Evolutionary conservation across 768 basidiomycete genomes (phyloP), one percentile per base, ranked within the genome.

Genomic region (Boletus eberwhitei): DNA sequence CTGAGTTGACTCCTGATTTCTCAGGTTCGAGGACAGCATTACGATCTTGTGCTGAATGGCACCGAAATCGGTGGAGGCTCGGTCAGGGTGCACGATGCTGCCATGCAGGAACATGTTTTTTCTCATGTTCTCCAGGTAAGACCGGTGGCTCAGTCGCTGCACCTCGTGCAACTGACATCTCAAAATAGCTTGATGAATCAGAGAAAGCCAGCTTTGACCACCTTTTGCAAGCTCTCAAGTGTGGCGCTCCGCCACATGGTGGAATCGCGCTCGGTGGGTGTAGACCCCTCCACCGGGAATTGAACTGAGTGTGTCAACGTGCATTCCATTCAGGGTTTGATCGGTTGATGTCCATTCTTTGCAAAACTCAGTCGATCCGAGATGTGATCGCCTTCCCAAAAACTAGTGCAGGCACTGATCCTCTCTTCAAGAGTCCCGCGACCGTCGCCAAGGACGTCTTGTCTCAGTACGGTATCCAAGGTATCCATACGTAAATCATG

Each of bases 351-450:
- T 80, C 93, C 13, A 93, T 95, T 59, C 79, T 98, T 4, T 94
- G 92, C 76, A 83, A 85, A 58, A 82, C 92, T 4, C 80, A 82
- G 54, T 93, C 93, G 37, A 98, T 98, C 61, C 81, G 93, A 57
- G 93, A 97, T 64, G 95, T 98, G 59, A 96, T 98, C 60, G 95
- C 95, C 19, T 98, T 98, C 76, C 95, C 95, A 9, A 98, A 98
- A 77, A 88, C 89, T 8, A 82, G 84, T 38, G 82, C 75, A 54
- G 94, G 95, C 6, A 80, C 84, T 22, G 95, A 98, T 73, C 82
- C 86, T 40, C 82, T 96, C 37, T 94, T 97, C 79, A 88, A 84
- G 72, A 93, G 92, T 71, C 95, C 95, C 38, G 84, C 90, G 13
- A 62, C 79, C 17, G 77, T 85, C 52, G 64, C 67, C 52, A 66